These are phyloP conservation scores for Kregervanrija fluxuum DNA, from an alignment of 805 yeast genomes.

Conservation along the genomic window DNA sequence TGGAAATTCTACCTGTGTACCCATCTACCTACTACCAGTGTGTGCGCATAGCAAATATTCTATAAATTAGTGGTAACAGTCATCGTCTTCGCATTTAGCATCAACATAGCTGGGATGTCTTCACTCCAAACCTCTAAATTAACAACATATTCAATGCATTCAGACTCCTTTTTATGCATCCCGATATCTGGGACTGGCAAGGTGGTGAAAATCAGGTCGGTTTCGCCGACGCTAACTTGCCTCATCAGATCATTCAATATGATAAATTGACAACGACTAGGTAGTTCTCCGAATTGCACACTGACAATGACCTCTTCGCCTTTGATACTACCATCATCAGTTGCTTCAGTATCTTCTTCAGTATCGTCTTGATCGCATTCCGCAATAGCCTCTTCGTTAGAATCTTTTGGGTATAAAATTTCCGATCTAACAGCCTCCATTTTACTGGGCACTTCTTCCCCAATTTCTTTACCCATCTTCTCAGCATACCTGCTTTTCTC, in stretches of 20 bases:
- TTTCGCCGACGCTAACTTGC: slow-evolving; percentile 11
- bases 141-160: slow-evolving; percentile 66
- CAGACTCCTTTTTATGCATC: slow-evolving; percentile 62
- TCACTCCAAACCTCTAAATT: slow-evolving; percentile 76
- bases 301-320: not conserved
- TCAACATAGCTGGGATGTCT: slow-evolving; percentile 72
- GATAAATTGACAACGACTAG: slow-evolving; percentile 53
- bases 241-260: slow-evolving; percentile 83
- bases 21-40: not conserved
- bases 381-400: not conserved
- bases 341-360: not conserved
- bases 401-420: too few relatives aligned
- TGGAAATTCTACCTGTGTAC: too few relatives aligned
- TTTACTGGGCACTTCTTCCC: too few relatives aligned
- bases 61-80: slow-evolving; percentile 87
- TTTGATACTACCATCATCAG: not conserved
- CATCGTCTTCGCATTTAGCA: slow-evolving; percentile 87
- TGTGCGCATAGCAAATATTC: not conserved
- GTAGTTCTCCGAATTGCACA: slow-evolving; percentile 5
- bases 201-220: slow-evolving; percentile 81
- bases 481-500: too few relatives aligned
- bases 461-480: too few relatives aligned
- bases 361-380: not conserved
- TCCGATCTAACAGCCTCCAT: too few relatives aligned
- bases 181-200: slow-evolving; percentile 85